These are phyloP conservation scores for Saccharomycopsis phalli DNA, from an alignment of 1,139 yeast genomes.

Conservation along the genomic window DNA sequence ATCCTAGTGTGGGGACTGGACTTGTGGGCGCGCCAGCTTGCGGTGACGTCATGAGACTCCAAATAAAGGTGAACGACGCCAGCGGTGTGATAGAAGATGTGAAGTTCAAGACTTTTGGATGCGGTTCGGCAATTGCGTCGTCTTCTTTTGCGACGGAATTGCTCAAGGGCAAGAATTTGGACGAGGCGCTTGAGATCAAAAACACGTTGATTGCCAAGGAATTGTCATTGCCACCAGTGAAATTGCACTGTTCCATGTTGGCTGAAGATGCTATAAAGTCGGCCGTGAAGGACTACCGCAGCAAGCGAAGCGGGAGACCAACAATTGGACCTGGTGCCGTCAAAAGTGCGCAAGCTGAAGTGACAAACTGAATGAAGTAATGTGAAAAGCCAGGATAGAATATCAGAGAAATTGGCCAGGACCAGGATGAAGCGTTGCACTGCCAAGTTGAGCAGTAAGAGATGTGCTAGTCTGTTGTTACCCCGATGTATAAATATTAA, in stretches of 20 bases:
- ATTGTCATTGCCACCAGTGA: constrained; percentile 90
- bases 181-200: constrained; percentile 85
- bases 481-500: not conserved
- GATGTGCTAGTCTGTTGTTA: no score
- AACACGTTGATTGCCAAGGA: constrained; percentile 91
- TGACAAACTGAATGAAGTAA: not conserved
- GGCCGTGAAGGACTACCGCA: constrained; percentile 88
- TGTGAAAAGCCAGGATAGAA: no score
- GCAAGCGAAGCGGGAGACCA: constrained; percentile 37
- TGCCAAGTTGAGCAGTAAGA: no score
- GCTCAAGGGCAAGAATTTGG: constrained; percentile 90
- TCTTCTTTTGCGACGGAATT: constrained; percentile 91
- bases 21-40: constrained; percentile 98
- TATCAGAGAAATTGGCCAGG: no score
- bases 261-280: constrained; percentile 98
- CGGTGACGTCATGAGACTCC: constrained; percentile 98
- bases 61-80: constrained; percentile 83
- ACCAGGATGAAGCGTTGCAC: no score
- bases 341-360: constrained; percentile 3
- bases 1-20: constrained; percentile 87
- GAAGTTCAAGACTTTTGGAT: constrained; percentile 95
- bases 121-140: constrained; percentile 96
- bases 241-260: constrained; percentile 94
- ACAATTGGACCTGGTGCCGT: constrained; percentile 20
- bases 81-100: constrained; percentile 91